A percentile compares a stretch with the other conserved stretches of the same genome.
Conservation (phyloP, 1,284 basidiomycete species). For the Cutaneotrichosporon sp. region DNA sequence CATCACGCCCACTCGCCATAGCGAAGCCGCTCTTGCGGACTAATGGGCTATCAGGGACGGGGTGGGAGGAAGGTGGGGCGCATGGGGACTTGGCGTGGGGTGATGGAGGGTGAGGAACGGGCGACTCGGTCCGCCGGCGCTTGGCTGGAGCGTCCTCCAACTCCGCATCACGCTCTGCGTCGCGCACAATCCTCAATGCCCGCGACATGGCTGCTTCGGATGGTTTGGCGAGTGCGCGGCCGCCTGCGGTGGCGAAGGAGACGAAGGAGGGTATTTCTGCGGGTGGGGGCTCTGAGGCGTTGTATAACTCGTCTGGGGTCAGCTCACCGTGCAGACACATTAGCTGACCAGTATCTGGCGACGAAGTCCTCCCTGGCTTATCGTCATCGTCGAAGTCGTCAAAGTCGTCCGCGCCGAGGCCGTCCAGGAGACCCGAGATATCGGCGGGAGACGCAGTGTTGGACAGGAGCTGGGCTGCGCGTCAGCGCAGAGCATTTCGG, state of each 20-base stretch:
- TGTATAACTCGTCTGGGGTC: conserved; percentile 4
- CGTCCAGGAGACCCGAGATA: conserved; percentile 30
- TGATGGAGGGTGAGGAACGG: too few relatives aligned
- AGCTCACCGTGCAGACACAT: too few relatives aligned
- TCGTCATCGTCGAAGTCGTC: conserved; percentile 24
- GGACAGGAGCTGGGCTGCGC: neutral
- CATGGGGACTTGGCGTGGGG: too few relatives aligned
- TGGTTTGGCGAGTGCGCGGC: conserved; percentile 25
- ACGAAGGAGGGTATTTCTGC: conserved; percentile 17
- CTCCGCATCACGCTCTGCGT: conserved; percentile 16
- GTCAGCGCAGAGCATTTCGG: neutral
- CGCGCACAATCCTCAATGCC: conserved; percentile 26
- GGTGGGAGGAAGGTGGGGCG: neutral
- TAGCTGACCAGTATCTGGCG: too few relatives aligned
- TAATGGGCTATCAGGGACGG: conserved; percentile 4
- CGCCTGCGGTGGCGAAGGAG: conserved; percentile 32
- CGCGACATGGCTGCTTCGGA: conserved; percentile 26
- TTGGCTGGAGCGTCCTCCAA: conserved; percentile 14
- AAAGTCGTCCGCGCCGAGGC: conserved; percentile 35
- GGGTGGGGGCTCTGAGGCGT: conserved; percentile 5
- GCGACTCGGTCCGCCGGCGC: conserved; percentile 4
- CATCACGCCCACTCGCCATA: conserved; percentile 10
- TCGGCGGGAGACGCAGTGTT: conserved; percentile 7
- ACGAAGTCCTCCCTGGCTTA: too few relatives aligned
- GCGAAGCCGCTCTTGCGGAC: conserved; percentile 7